Conservation (phyloP, 139 green algal genomes). For the Monoraphidium neglectum region DNA sequence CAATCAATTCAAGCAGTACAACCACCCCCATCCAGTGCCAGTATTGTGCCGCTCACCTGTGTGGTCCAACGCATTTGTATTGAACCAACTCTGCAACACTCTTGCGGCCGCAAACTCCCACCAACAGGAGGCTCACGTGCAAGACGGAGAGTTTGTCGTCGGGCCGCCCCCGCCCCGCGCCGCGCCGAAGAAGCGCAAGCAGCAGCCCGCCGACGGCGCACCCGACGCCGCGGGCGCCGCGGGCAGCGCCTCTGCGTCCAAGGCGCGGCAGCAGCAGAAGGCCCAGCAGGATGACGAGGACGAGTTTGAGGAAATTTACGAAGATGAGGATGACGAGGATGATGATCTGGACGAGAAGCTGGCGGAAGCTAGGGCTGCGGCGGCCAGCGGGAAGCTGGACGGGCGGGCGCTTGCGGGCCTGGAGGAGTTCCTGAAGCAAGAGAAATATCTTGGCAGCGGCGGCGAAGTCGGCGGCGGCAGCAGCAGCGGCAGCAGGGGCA, state of each 20-base stretch:
- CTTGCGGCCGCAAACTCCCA: too few species aligned
- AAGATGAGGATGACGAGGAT: conserved; percentile 25
- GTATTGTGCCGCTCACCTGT: too few species aligned
- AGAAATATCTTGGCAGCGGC: neutral
- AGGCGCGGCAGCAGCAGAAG: neutral
- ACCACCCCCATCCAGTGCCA: too few species aligned
- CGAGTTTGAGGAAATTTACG: conserved; percentile 5
- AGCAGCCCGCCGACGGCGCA: neutral
- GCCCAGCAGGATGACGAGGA: neutral
- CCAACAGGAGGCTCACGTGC: neutral
- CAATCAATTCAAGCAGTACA: too few species aligned
- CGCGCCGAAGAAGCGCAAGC: neutral
- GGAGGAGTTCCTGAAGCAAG: neutral
- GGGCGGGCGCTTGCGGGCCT: neutral
- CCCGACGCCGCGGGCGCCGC: neutral
- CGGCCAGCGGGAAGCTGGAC: neutral
- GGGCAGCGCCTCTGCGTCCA: too few species aligned
- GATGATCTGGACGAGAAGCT: conserved; percentile 20
- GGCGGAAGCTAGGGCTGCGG: neutral
- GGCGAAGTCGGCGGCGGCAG: too few species aligned
- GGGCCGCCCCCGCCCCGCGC: neutral
- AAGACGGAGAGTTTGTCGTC: neutral
- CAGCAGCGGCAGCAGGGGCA: too few species aligned
- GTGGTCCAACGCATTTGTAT: too few species aligned
- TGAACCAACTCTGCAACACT: too few species aligned